Base-by-base conservation (phyloP, 2,329 filamentous ascomycete species). In the Metarhizium humberi region DNA sequence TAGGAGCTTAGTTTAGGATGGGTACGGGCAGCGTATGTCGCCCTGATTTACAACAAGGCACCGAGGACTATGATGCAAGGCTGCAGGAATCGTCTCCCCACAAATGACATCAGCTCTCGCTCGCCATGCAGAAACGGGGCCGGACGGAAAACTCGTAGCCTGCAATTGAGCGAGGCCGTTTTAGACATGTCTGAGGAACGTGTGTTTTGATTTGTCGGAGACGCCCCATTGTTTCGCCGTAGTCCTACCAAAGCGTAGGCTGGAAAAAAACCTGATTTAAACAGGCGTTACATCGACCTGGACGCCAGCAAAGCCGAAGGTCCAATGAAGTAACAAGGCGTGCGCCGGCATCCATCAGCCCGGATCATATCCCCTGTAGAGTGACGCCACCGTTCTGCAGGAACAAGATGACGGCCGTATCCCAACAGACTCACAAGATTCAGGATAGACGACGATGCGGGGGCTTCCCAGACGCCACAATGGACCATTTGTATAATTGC, bases 371-470 rank as follows among this genome's bases (percentile, higher is more conserved):
- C 25, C 25, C 25, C 25, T 36, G n/a, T 16, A 42, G 42, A 20
- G 14, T 53, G 51, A 51, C 51, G 47, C 53, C 55, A 53, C 20
- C 47, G n/a, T 8, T 25, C 45, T 53, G 50, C 54, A 55, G 54
- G 50, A 50, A 55, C 50, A 50, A 50, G 34, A 50, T 34, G 14
- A 34, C 6, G 7, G 32, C 32, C 6, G 32, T 34, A 25, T 25
- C 25, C 25, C 25, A 25, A 25, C 25, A 25, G 25, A 25, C 32
- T 34, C 32, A 8, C 32, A 11, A 34, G 32, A 34, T 34, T 7
- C 10, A 34, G 32, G 32, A 34, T 34, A 11, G 32, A 34, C 7
- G 6, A 8, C 4, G 32, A 34, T 34, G 32, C 7, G 32, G 25
- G 25, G 25, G 25, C 25, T 25, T 25, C 25, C 3, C 25, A 25